Evolutionary conservation across 768 basidiomycete genomes (phyloP), one percentile per base, ranked within the genome.

Genomic region (Tylopilus balloui): DNA sequence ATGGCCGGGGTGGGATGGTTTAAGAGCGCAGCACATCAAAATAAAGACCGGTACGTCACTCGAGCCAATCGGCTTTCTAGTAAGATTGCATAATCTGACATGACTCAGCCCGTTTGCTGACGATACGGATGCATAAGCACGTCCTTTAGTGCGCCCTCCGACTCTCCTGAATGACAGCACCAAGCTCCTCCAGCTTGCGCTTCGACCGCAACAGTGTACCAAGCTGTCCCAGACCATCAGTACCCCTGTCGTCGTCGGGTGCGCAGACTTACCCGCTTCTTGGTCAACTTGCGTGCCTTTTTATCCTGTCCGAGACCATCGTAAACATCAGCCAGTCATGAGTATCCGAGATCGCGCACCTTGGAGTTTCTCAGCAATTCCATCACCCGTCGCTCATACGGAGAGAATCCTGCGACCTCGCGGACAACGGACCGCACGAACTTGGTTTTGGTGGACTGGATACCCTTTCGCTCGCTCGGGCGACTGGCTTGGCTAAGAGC

Each of bases 151-250:
- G 78, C 32, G 81, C 77, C 74, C 89, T 78, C 77, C 89, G 84
- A 78, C 86, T 89, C 80, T 92, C 89, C 76, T 89, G 87, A 76
- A 99, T 95, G 68, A 97, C 83, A 47, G 65, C 82, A 52, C 84
- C 76, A 60, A 99, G 83, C 75, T 99, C 95, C 74, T 99, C 96
- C 68, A 99, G 72, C 82, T 99, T 99, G 77, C 92, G 86, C 78
- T 98, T 99, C 60, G 94, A 95, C 62, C 96, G 92, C 66, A 94
- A 77, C 60, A 98, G 81, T n/a, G 96, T 98, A 31, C 96, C 96
- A 65, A 99, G 86, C 92, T 93, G 23, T 13, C n/a, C 14, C 19
- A 23, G 15, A 40, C 32, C 29, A 38, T 56, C 50, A 49, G 52
- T 29, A 6, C 25, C n/a, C 12, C 4, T 0, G 0, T 14, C 17